Evolutionary conservation across 78 protist genomes (phyloP).

Genomic region (Tieghemostelium lacteum): DNA sequence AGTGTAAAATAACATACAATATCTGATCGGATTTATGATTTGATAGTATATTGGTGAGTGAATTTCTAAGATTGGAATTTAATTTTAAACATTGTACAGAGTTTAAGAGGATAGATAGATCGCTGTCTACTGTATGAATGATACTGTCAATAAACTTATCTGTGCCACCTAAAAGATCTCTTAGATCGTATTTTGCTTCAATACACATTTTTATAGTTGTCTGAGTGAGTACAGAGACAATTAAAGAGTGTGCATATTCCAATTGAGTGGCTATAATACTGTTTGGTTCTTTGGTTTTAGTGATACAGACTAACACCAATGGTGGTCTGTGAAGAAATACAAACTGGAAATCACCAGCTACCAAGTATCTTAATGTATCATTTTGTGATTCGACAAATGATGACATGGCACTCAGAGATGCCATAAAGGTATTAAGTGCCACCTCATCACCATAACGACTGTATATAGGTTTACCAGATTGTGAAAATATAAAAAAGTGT

Average conservation of each 20-base stretch:
- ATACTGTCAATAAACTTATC: conserved; percentile 47
- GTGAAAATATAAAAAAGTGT: conserved; percentile 55
- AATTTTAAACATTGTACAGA: conserved; percentile 63
- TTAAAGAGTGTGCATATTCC: conserved; percentile 42
- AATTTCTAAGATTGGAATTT: conserved; percentile 33
- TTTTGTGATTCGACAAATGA: conserved; percentile 77
- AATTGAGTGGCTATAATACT: conserved; percentile 38
- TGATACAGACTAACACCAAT: conserved; percentile 39
- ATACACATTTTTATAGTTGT: conserved; percentile 53
- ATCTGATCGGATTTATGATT: conserved; percentile 36
- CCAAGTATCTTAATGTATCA: conserved; percentile 46
- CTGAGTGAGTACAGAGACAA: conserved; percentile 63
- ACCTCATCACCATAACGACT: conserved; percentile 79
- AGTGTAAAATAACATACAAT: conserved; percentile 8
- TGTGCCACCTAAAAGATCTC: conserved; percentile 70
- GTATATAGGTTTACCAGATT: conserved; percentile 78
- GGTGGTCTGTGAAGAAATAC: conserved; percentile 53
- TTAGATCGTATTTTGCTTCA: conserved; percentile 70
- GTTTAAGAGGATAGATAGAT: conserved; percentile 47
- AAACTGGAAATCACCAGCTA: conserved; percentile 52
- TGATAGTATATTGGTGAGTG: conserved; percentile 44
- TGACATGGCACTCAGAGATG: conserved; percentile 75
- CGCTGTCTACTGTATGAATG: conserved; percentile 28
- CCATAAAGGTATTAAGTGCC: conserved; percentile 77
- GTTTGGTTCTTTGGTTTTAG: conserved; percentile 63